A percentile compares a stretch with the other conserved stretches of the same genome.
phyloP scores from a whole-genome alignment of 2,329 filamentous ascomycete species.

The Penicillium verrucosum region DNA sequence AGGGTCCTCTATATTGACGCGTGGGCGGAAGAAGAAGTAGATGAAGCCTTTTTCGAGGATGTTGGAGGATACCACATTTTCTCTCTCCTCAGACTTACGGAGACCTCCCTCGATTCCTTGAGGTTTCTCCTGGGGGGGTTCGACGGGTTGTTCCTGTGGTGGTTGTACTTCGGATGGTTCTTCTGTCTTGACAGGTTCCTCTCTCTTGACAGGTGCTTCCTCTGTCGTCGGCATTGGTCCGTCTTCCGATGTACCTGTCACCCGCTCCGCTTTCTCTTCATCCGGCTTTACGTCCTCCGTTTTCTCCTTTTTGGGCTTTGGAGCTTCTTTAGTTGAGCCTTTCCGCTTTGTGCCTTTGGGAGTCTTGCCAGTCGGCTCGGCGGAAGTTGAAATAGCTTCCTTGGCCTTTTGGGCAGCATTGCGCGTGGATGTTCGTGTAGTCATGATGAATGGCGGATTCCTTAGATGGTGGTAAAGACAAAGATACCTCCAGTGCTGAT shows the following conservation, averaged over 20 bases:
- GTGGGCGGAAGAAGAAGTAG: slow-evolving; percentile 83
- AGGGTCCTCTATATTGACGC: slow-evolving; percentile 70
- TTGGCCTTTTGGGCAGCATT: slow-evolving; percentile 45
- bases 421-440: slow-evolving; percentile 40
- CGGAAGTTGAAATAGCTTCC: slow-evolving; percentile 36
- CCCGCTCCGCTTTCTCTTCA: slow-evolving; percentile 13
- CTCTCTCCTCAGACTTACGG: slow-evolving; percentile 50
- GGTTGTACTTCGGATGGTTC: slow-evolving; percentile 10
- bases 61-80: slow-evolving; percentile 53
- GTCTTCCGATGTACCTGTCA: slow-evolving; percentile 4
- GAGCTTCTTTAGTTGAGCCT: slow-evolving; percentile 25
- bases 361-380: slow-evolving; percentile 28
- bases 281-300: slow-evolving; percentile 26
- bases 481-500: too few relatives aligned
- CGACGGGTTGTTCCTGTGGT: slow-evolving; percentile 10
- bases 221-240: slow-evolving; percentile 7
- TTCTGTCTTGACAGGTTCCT: slow-evolving; percentile 8
- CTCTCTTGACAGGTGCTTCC: not conserved
- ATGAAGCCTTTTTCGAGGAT: slow-evolving; percentile 85
- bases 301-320: slow-evolving; percentile 40
- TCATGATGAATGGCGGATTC: slow-evolving; percentile 20
- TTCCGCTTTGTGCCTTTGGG: slow-evolving; percentile 42
- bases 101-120: slow-evolving; percentile 41
- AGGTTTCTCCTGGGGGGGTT: slow-evolving; percentile 9
- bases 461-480: not conserved